Evolutionary conservation across 192 early-diverging fungal species (phyloP), one percentile per base, ranked within the genome.

Genomic region (Phlyctochytrium bullatum): DNA sequence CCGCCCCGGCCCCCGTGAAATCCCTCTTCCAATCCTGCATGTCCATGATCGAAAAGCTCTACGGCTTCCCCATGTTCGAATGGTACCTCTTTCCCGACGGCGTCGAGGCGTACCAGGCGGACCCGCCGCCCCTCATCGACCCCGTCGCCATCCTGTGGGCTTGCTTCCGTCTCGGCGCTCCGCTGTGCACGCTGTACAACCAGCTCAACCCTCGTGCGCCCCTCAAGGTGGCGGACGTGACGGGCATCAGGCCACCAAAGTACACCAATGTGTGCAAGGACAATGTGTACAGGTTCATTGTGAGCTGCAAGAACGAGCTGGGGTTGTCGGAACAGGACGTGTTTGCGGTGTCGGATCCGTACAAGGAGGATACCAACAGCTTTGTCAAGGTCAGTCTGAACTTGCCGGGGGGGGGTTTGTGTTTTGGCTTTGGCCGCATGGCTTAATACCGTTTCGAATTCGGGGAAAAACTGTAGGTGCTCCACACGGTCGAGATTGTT

Each of bases 311-410:
- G 58, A 80, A 86, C 34, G 86, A 93, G 69, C 80, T 90, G 61
- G 54, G 59, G 0, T 70, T 92, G 56, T 80, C 87, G n/a, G 78
- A 77, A 32, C 86, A 95, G 35, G 89, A 93, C 56, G 73, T 91
- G 28, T 92, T 95, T 75, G 86, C 89, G 36, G 87, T 97, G 57
- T 84, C 92, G 3, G 93, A 95, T 58, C 77, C 97, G 34, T 93
- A 89, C 74, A 88, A 91, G 62, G 94, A 97, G 72, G 93, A 98
- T 72, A 98, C 94, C 33, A 96, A 95, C 76, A 91, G 88, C 65
- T 94, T 97, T 74, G 90, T 98, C 64, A 98, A 94, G 86, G 95
- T 93, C 50, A 57, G 27, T 27, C 54, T 14, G 40, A 47, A 20
- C 57, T n/a, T n/a, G n/a, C n/a, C n/a, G n/a, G n/a, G n/a, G n/a